A percentile compares a stretch with the other conserved stretches of the same genome.
Evolutionary conservation across 768 basidiomycete species (phyloP).

Genomic region (Arthromyces matolae): DNA sequence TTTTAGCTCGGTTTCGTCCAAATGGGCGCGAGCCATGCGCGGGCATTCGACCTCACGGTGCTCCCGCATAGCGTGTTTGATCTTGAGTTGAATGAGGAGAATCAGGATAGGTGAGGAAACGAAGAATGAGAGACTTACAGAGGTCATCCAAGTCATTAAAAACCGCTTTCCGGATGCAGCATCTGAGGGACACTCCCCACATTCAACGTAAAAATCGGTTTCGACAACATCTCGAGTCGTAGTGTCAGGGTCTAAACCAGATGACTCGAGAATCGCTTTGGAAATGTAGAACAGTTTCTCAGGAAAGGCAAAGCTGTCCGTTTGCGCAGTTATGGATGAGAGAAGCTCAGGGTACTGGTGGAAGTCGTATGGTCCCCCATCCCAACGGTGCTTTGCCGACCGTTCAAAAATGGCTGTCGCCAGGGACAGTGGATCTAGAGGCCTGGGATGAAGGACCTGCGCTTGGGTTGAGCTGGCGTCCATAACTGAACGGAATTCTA

Average conservation of each 20-base stretch:
- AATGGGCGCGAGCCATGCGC: background rate
- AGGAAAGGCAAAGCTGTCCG: background rate
- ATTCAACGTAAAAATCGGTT: constrained; percentile 1
- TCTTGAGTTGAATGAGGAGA: background rate
- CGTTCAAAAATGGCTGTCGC: constrained; percentile 6
- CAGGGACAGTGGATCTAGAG: background rate
- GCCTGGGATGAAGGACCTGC: background rate
- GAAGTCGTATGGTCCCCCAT: background rate
- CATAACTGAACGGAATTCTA: background rate
- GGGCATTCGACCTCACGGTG: background rate
- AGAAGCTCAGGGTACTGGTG: constrained; percentile 3
- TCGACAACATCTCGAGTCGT: constrained; percentile 1
- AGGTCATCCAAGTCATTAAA: constrained; percentile 7
- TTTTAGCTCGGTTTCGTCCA: background rate
- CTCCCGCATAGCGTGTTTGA: background rate
- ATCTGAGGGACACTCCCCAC: background rate
- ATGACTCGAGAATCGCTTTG: constrained; percentile 1
- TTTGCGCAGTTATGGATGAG: background rate
- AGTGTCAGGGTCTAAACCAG: constrained; percentile 4
- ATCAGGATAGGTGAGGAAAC: background rate
- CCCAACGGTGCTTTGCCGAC: no score
- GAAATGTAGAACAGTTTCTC: background rate
- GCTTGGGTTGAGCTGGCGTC: background rate
- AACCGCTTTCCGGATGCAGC: background rate
- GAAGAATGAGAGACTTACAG: background rate